Evolutionary conservation across 345 rosid species (phyloP).

Genomic region (Populus pruinosa): DNA sequence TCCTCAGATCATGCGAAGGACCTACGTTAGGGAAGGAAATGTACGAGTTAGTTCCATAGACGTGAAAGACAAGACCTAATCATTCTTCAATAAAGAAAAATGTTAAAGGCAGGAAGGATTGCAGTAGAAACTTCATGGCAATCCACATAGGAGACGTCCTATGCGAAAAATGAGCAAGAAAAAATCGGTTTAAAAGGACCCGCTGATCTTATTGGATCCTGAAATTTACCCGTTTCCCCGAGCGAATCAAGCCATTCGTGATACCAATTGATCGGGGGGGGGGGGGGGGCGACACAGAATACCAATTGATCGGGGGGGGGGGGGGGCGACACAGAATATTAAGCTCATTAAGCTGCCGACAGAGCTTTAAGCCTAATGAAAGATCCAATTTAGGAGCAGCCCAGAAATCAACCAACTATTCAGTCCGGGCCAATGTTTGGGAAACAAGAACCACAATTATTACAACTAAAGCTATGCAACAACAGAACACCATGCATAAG

Average conservation of each 20-base stretch:
- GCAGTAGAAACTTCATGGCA: not conserved
- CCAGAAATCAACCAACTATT: not conserved
- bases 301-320: not conserved
- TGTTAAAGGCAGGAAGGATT: not conserved
- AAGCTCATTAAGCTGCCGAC: not conserved
- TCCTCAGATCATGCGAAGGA: conserved; percentile 83
- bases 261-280: not conserved
- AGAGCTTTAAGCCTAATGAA: not conserved
- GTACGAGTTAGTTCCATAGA: not conserved
- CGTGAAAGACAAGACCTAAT: not conserved
- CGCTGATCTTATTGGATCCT: not conserved
- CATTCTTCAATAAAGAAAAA: not conserved
- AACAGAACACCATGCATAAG: not conserved
- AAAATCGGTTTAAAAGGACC: not conserved
- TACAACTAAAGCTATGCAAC: not conserved
- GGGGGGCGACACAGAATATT: not conserved
- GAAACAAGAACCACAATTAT: not conserved
- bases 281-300: not conserved
- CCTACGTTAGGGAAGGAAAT: conserved; percentile 35
- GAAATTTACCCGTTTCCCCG: not conserved
- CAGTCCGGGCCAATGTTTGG: not conserved
- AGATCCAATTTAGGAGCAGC: not conserved
- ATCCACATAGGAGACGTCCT: not conserved
- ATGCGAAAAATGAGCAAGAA: not conserved
- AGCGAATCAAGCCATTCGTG: not conserved